Conservation (phyloP, 352 stramenopile genomes). For the Pythium brachiatum region DNA sequence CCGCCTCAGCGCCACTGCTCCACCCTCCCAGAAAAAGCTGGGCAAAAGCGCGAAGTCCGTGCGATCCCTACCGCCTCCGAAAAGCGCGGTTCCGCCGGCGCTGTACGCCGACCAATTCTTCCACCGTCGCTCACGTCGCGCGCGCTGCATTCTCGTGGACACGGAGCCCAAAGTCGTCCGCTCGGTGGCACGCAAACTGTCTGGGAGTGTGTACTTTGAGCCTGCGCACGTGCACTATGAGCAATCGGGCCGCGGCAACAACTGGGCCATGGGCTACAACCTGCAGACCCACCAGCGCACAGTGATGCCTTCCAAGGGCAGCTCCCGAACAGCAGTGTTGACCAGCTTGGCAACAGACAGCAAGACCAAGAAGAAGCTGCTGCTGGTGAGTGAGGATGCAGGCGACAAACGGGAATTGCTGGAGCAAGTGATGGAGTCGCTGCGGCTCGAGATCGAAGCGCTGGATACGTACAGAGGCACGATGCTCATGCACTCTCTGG, state of each 20-base stretch:
- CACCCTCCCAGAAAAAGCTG: constrained; percentile 1
- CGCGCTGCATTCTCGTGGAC: constrained; percentile 76
- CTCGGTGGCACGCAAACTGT: constrained; percentile 22
- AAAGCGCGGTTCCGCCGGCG: background rate
- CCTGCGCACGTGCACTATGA: constrained; percentile 56
- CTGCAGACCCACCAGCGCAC: constrained; percentile 42
- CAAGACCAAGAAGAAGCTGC: constrained; percentile 9
- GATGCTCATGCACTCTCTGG: constrained; percentile 77
- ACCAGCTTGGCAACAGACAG: background rate
- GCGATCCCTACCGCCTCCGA: background rate
- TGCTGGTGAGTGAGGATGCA: constrained; percentile 7
- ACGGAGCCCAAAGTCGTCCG: constrained; percentile 74
- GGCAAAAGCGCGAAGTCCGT: background rate
- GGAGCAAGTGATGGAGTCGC: constrained; percentile 69
- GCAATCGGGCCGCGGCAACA: constrained; percentile 80
- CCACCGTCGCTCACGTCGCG: constrained; percentile 36
- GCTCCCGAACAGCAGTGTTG: background rate
- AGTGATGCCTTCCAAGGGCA: constrained; percentile 27
- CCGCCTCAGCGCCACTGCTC: background rate
- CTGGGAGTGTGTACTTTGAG: constrained; percentile 20
- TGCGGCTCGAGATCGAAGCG: constrained; percentile 67
- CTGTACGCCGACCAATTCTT: constrained; percentile 45
- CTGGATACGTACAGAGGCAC: constrained; percentile 70
- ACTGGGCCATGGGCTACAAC: constrained; percentile 89
- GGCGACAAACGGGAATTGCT: constrained; percentile 48